Percentiles rank a stretch among this genome's conserved stretches.
phyloP scores from a whole-genome alignment of 2,329 filamentous ascomycete species.

The Penicillium sp. region DNA sequence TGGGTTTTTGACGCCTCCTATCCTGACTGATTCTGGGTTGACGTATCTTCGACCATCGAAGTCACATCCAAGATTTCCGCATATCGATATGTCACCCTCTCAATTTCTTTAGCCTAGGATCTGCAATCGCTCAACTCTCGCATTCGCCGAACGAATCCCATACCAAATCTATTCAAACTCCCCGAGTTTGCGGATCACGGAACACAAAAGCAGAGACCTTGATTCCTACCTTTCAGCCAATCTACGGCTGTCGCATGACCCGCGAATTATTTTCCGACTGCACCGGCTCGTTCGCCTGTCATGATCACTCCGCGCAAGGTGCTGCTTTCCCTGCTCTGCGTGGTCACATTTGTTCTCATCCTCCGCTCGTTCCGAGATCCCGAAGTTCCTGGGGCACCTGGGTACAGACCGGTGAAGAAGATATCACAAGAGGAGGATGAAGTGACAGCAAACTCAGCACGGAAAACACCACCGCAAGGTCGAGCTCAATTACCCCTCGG shows the following conservation, averaged over 20 bases:
- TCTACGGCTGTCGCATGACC: constrained; percentile 9
- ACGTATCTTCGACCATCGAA: constrained; percentile 12
- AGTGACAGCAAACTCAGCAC: constrained; percentile 8
- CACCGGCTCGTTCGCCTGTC: constrained; percentile 11
- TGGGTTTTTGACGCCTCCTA: constrained; percentile 11
- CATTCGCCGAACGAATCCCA: background rate
- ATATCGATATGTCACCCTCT: constrained; percentile 18
- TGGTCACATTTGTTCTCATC: constrained; percentile 68
- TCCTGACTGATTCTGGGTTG: constrained; percentile 15
- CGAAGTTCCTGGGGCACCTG: constrained; percentile 26
- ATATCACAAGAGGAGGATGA: constrained; percentile 21
- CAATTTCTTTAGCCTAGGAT: constrained; percentile 12
- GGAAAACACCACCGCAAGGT: constrained; percentile 14
- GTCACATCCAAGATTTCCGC: constrained; percentile 15
- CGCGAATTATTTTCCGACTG: constrained; percentile 1
- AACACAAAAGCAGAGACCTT: constrained; percentile 3
- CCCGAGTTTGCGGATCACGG: constrained; percentile 8
- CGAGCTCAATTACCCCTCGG: constrained; percentile 50
- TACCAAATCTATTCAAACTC: background rate
- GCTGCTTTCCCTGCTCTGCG: constrained; percentile 65
- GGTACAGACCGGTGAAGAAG: constrained; percentile 25
- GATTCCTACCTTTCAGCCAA: background rate
- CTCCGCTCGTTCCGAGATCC: constrained; percentile 60
- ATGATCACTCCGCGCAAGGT: constrained; percentile 82
- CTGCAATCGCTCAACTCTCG: constrained; percentile 3